These are phyloP conservation scores for Phlyctochytrium arcticum DNA, from an alignment of 192 early-diverging fungal species.

Conservation along the genomic window DNA sequence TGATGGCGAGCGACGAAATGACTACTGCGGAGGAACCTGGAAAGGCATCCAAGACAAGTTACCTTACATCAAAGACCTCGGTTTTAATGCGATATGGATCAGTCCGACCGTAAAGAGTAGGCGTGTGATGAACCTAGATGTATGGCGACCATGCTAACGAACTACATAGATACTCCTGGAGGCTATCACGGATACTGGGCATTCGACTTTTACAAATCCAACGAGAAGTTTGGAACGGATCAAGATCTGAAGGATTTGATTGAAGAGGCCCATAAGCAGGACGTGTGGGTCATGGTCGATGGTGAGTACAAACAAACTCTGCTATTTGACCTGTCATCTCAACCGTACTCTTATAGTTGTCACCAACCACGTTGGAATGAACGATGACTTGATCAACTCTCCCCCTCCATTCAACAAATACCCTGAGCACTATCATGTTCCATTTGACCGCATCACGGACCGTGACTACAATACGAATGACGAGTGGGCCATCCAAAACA, in stretches of 20 bases:
- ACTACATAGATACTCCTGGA: not conserved
- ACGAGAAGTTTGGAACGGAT: slow-evolving; percentile 41
- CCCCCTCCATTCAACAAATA: slow-evolving; percentile 25
- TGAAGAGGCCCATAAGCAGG: slow-evolving; percentile 27
- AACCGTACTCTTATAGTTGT: too few species aligned
- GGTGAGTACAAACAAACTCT: not conserved
- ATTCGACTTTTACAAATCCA: slow-evolving; percentile 33
- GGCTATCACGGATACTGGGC: slow-evolving; percentile 50
- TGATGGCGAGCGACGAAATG: slow-evolving; percentile 6
- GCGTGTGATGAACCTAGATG: not conserved
- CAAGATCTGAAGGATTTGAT: slow-evolving; percentile 36
- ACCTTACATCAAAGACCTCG: slow-evolving; percentile 47
- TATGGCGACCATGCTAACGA: not conserved
- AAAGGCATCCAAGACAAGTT: slow-evolving; percentile 36
- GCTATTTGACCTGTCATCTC: not conserved
- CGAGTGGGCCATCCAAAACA: slow-evolving; percentile 27
- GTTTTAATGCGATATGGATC: slow-evolving; percentile 46
- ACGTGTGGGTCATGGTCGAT: slow-evolving; percentile 40
- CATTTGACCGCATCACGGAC: slow-evolving; percentile 2
- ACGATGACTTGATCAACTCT: slow-evolving; percentile 8
- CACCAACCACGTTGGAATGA: slow-evolving; percentile 34
- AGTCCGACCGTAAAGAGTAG: slow-evolving; percentile 17
- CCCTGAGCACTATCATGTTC: slow-evolving; percentile 24
- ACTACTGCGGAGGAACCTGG: slow-evolving; percentile 48
- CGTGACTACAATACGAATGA: slow-evolving; percentile 18